A percentile compares a stretch with the other conserved stretches of the same genome.
phyloP scores from a whole-genome alignment of 1,284 basidiomycete species.

The Xanthoconium separans region DNA sequence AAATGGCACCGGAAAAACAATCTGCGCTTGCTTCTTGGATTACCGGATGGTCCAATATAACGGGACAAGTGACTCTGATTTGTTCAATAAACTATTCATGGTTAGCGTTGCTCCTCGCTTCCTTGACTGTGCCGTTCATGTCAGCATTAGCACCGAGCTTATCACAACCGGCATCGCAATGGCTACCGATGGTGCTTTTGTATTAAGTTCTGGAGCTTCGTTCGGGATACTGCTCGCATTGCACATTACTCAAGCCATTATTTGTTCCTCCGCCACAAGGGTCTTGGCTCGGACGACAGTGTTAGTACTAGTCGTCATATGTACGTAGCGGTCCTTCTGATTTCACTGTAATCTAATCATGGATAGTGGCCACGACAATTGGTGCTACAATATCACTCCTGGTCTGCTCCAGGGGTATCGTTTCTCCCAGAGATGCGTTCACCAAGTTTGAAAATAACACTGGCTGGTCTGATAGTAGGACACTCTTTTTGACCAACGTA shows the following conservation, averaged over 20 bases:
- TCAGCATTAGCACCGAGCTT: slow-evolving; percentile 49
- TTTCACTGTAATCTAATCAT: too few species aligned
- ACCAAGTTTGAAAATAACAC: slow-evolving; percentile 64
- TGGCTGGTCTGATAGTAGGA: slow-evolving; percentile 51
- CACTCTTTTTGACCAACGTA: background rate
- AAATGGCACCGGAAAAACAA: slow-evolving; percentile 54
- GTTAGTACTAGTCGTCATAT: too few species aligned
- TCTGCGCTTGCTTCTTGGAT: slow-evolving; percentile 67
- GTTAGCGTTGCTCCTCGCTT: slow-evolving; percentile 24
- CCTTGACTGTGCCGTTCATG: background rate
- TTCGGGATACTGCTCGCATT: too few species aligned
- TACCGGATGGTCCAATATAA: background rate
- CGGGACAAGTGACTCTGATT: slow-evolving; percentile 44
- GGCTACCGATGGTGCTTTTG: slow-evolving; percentile 39
- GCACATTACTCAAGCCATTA: too few species aligned
- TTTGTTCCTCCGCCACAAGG: slow-evolving; percentile 52
- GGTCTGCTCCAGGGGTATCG: slow-evolving; percentile 50
- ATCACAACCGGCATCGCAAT: slow-evolving; percentile 41
- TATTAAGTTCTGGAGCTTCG: slow-evolving; percentile 53
- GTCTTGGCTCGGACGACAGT: too few species aligned
- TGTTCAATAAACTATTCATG: slow-evolving; percentile 71
- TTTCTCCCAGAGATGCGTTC: slow-evolving; percentile 61
- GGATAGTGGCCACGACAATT: slow-evolving; percentile 39
- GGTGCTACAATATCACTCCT: slow-evolving; percentile 56
- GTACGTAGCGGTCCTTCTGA: too few species aligned